Base-by-base conservation (phyloP, 192 early-diverging fungal species). In the Coemansia sp. region DNA sequence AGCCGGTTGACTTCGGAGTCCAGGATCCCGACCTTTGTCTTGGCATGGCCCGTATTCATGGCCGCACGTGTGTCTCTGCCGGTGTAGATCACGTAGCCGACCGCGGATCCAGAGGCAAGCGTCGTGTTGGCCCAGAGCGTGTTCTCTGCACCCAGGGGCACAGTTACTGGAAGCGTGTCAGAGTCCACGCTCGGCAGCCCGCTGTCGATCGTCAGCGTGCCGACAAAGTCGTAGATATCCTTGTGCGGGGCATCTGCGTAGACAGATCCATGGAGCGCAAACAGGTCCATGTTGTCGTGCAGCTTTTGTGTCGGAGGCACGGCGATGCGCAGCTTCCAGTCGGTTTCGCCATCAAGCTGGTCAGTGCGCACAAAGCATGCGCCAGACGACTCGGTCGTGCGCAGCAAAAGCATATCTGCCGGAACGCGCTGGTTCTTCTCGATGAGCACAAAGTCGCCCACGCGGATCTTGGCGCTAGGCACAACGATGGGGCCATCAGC, bases 281-380 rank as follows among this genome's bases (percentile, higher is more conserved):
- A 77, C 34, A 98, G 72, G 2, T 83, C 75, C 28, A 79, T 61
- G 61, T 91, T 85, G 33, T 77, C 76, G 7, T 81, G 63, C 16
- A 93, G 79, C 56, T 88, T 89, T 69, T 98, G 95, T 10, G 87
- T 86, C 0, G 87, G 87, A 5, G 92, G 88, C 26, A 95, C 89
- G 0, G 96, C 96, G 23, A 95, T 72, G 46, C 91, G 82, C 64
- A 98, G 78, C 81, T 98, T 98, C 95, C 95, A 96, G 71, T 98
- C 95, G 0, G 96, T 98, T 68, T 98, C 96, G 61, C 96, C 96
- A 63, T 98, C 96, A 29, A 98, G 84, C 72, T 98, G 95, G 78
- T 96, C 96, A 0, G 96, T 98, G 33, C 95, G 84, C 72, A 98
- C 95, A 83, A 98, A 98, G 63, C 92, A 95, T 12, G 93, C 87